Evolutionary conservation across 2,329 filamentous ascomycete species (phyloP), one percentile per base, ranked within the genome.

Genomic region (Davidsoniella eucalypti): DNA sequence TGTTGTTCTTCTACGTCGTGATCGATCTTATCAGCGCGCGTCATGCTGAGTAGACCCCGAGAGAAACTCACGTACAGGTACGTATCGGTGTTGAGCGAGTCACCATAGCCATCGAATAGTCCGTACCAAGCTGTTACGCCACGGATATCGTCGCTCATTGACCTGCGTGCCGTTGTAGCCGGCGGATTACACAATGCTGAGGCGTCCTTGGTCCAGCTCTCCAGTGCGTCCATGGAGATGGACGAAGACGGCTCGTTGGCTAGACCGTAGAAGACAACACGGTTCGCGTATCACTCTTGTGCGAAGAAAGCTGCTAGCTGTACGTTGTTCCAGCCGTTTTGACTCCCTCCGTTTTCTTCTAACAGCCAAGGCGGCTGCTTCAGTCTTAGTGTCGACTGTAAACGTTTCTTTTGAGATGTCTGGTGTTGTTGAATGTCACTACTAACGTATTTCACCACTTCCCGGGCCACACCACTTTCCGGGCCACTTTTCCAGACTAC

Each of bases 61-160:
- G 87, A 84, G 69, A 87, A 87, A 59, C 85, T 85, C 53, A 82
- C 79, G 61, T 87, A 87, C 59, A 87, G 81, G 62, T 87, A 83
- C 1, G 80, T 83, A 63, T 87, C 83, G n/a, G 87, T 71, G 2
- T 85, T 67, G 50, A 87, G 67, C 42, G 73, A 68, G 17, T 75
- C 66, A 4, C 68, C 66, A 54, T 75, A 70, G 43, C 67, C 65
- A 56, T 76, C 69, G 38, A 85, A 69, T 59, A 79, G 73, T 39
- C 76, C 78, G 58, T 84, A 72, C 83, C 83, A 87, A 52, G 82
- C 82, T 52, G 72, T 69, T 4, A 86, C 69, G 25, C 82, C 82
- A 56, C 82, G 68, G 63, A 87, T 86, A 4, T 82, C 82, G 60
- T 87, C 83, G 53, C 81, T 81, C 57, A 87, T 81, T 81, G 52